A percentile compares a stretch with the other conserved stretches of the same genome.
Evolutionary conservation across 805 yeast species (phyloP).

Genomic region (Candida palmyrensis): DNA sequence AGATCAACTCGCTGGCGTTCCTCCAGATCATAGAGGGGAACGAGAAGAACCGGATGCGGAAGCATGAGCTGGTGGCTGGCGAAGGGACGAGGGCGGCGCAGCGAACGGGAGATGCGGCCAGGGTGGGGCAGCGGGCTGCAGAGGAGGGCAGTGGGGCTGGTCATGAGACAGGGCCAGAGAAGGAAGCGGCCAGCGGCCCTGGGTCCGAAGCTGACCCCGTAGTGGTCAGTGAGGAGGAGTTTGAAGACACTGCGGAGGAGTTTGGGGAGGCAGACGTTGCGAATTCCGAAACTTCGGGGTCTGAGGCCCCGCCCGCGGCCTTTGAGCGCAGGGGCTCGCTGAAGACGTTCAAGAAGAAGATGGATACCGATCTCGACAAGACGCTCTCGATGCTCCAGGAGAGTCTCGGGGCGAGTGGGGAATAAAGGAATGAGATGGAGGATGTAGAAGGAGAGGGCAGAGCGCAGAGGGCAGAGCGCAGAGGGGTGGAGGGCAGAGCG

Average conservation of each 20-base stretch:
- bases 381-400: conserved; percentile 37
- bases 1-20: conserved; percentile 17
- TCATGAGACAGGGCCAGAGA: no score
- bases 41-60: background rate
- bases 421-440: background rate
- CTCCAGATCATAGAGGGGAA: conserved; percentile 7
- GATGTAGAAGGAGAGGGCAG: no score
- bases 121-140: no score
- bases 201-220: background rate
- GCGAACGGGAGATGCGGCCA: background rate
- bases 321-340: conserved; percentile 25
- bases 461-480: no score
- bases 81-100: no score
- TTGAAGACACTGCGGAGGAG: conserved; percentile 15
- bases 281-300: background rate
- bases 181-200: background rate
- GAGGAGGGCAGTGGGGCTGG: no score
- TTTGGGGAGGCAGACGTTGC: conserved; percentile 1
- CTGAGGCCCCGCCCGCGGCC: conserved; percentile 2
- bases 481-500: no score
- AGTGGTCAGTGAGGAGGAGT: conserved; percentile 6
- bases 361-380: conserved; percentile 29
- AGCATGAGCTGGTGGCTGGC: background rate
- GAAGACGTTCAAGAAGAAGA: conserved; percentile 28
- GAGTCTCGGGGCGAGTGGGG: conserved; percentile 20